Base-by-base conservation (phyloP, 2,329 filamentous ascomycete genomes). In the Colletotrichum paranaense region DNA sequence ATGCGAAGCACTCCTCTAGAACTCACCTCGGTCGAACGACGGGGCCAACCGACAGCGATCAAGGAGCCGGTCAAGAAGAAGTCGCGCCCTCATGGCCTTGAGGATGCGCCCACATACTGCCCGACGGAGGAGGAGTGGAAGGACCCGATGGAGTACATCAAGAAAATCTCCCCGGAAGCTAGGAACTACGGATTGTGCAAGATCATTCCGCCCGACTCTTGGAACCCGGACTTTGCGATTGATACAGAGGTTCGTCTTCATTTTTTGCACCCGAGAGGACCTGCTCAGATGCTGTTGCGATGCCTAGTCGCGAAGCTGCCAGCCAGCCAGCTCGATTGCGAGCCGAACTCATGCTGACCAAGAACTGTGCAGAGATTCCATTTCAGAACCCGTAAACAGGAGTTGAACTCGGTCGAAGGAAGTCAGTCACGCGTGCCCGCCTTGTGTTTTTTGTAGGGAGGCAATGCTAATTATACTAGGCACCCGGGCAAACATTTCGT, bases 321-420 rank as follows among this genome's bases (percentile, higher is more conserved):
- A 16, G 32, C 8, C 32, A 35, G 32, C 32, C 32, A 35, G 32
- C 32, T 16, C 46, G 30, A 52, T 16, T 58, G 7, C 9, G 5
- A 60, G 4, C 12, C 9, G 63, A 30, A 9, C 3, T 30, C 24
- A 16, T 63, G 59, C 35, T 71, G 12, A 74, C 42, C 7, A 28
- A 7, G 30, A 3, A 26, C 2, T 42, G 52, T 14, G 32, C 80
- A 98, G 95, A 94, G 92, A 83, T 99, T 99, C 80, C 97, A 99
- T 82, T 99, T 99, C 81, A 92, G 95, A 76, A 99, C 97, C 16
- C 91, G 97, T 81, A 95, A 97, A 81, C 97, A 99, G 82, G 96
- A 98, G 83, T 88, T 99, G 74, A 99, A 99, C 83, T 97, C 95
- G 19, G 95, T 98, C 62, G 97, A 99, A 93, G 97, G 97, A 88